Evolutionary conservation across 202 grass and related monocot genomes (phyloP).

Genomic region (Elaeis oleifera): DNA sequence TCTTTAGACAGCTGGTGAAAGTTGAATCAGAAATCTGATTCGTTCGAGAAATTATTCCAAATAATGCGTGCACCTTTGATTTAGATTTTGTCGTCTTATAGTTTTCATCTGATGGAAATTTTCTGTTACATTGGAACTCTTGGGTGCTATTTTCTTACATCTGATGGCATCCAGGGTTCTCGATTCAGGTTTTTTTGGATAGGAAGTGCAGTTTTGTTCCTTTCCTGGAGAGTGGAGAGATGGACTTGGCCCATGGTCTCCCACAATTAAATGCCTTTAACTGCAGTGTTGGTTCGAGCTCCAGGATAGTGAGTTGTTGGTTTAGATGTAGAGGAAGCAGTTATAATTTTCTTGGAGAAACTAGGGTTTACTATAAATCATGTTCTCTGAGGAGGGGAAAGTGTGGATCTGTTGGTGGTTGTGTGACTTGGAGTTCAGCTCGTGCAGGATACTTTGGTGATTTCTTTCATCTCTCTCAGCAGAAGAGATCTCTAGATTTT

Average conservation of each 20-base stretch:
- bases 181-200: too few relatives aligned
- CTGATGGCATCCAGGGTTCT: too few relatives aligned
- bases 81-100: too few relatives aligned
- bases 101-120: too few relatives aligned
- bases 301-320: background rate
- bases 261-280: background rate
- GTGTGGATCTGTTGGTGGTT: constrained; percentile 2
- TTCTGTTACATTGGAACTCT: too few relatives aligned
- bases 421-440: constrained; percentile 19
- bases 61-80: too few relatives aligned
- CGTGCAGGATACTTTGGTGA: background rate
- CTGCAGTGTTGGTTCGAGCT: constrained; percentile 23
- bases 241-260: constrained; percentile 28
- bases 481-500: background rate
- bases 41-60: too few relatives aligned
- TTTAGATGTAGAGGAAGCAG: constrained; percentile 13
- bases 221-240: background rate
- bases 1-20: too few relatives aligned
- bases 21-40: too few relatives aligned
- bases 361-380: constrained; percentile 9
- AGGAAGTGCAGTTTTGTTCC: too few relatives aligned
- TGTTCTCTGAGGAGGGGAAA: constrained; percentile 15
- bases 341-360: constrained; percentile 9
- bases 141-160: too few relatives aligned
- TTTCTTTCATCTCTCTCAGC: background rate